These are phyloP conservation scores for Corrigiola litoralis DNA, from an alignment of 179 eudicot species.

Conservation along the genomic window DNA sequence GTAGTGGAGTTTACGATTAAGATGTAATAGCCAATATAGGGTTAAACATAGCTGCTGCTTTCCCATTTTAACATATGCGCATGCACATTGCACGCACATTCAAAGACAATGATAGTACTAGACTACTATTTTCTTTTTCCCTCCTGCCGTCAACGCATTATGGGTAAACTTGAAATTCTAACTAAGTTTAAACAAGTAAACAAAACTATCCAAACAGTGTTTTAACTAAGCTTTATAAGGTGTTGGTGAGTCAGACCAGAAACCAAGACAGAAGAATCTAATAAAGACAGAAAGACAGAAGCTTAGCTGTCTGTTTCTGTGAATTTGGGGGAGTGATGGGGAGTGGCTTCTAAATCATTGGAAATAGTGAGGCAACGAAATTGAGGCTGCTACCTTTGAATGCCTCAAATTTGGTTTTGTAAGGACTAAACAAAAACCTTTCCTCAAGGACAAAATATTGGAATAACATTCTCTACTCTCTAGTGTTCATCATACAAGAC, in stretches of 20 bases:
- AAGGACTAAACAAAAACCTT: not conserved
- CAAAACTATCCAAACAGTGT: slow-evolving; percentile 6
- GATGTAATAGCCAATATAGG: too few species aligned
- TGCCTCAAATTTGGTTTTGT: slow-evolving; percentile 7
- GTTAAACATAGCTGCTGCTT: too few species aligned
- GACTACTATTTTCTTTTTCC: not conserved
- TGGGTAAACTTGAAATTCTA: slow-evolving; percentile 7
- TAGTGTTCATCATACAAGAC: slow-evolving; percentile 51
- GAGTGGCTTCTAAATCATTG: slow-evolving; percentile 19
- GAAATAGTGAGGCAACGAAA: slow-evolving; percentile 27
- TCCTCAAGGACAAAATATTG: slow-evolving; percentile 47
- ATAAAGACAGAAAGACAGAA: slow-evolving; percentile 21
- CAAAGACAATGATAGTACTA: slow-evolving; percentile 6
- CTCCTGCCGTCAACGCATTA: slow-evolving; percentile 19
- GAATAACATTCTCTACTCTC: slow-evolving; percentile 36
- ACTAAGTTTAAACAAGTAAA: not conserved
- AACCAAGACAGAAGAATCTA: slow-evolving; percentile 29
- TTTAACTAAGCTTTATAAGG: slow-evolving; percentile 23
- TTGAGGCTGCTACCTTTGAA: slow-evolving; percentile 2
- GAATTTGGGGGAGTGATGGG: slow-evolving; percentile 8
- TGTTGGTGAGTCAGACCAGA: slow-evolving; percentile 26
- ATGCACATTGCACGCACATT: not conserved
- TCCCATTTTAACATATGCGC: too few species aligned
- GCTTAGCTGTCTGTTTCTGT: slow-evolving; percentile 21
- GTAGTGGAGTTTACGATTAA: too few species aligned